Conservation (phyloP, 2,329 filamentous ascomycete genomes). For the Aaosphaeria arxii region DNA sequence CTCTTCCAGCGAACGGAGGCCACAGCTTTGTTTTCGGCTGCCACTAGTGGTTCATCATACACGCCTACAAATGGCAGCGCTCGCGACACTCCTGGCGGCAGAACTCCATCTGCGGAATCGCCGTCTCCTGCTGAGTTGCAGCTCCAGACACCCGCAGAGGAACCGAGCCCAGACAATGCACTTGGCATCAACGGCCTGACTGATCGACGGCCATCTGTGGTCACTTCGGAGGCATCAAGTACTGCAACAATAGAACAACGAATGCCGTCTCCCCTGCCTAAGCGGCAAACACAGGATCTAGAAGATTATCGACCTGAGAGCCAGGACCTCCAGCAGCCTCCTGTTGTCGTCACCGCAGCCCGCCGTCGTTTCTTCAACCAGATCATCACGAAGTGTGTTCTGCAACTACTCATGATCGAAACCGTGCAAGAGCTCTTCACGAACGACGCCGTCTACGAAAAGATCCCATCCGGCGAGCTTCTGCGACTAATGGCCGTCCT, state of each 20-base stretch:
- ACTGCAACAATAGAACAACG: conserved; percentile 18
- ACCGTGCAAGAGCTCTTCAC: conserved; percentile 98
- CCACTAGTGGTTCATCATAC: conserved; percentile 44
- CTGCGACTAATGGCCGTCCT: conserved; percentile 89
- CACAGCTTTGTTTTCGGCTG: conserved; percentile 91
- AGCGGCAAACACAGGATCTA: conserved; percentile 49
- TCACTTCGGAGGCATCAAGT: conserved; percentile 25
- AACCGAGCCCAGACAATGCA: conserved; percentile 37
- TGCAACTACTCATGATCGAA: conserved; percentile 98
- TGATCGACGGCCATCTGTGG: conserved; percentile 24
- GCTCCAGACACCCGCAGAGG: conserved; percentile 25
- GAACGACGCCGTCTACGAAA: conserved; percentile 89
- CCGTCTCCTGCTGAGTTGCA: conserved; percentile 31
- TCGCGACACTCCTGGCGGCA: conserved; percentile 42
- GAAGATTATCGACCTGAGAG: conserved; percentile 82
- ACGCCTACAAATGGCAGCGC: conserved; percentile 50
- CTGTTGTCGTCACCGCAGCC: conserved; percentile 87
- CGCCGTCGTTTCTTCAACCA: conserved; percentile 96
- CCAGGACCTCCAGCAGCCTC: conserved; percentile 72
- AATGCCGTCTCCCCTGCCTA: conserved; percentile 30
- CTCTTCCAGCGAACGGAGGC: conserved; percentile 94
- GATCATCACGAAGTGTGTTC: conserved; percentile 96
- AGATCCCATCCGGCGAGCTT: conserved; percentile 88
- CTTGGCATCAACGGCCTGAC: conserved; percentile 45
- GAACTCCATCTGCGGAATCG: conserved; percentile 34